Evolutionary conservation across 805 yeast genomes (phyloP), one percentile per base, ranked within the genome.

Genomic region (Lipomyces spencermartinsiae): DNA sequence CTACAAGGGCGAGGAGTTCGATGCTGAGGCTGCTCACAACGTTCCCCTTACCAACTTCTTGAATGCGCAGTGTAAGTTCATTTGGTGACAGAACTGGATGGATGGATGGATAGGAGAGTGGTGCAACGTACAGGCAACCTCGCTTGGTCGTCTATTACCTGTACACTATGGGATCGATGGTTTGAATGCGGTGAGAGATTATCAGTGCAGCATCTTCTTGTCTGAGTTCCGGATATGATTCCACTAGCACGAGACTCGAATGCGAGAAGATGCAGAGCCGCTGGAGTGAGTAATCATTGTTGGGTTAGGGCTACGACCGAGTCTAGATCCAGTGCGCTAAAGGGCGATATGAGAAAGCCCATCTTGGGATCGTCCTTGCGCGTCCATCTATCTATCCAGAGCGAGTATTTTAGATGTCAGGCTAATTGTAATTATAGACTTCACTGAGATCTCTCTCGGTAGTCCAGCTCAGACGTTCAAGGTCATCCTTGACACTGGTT

Each of bases 401-500:
- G 22, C 4, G 9, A 3, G n/a, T 19, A 14, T 31, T 19, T 53
- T 7, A 9, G 12, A 25, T 2, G 6, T n/a, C 39, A 6, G 16
- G 33, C 56, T 58, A 43, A 37, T 31, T 43, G 2, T 8, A n/a
- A 57, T 29, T 19, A 14, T 33, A 69, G 94, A 95, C 81, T 95
- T 85, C 79, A 90, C 99, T 57, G 98, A 94, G 77, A 91, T 95
- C 75, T 83, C 87, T 66, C 76, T 95, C 67, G 99, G 99, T 74
- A 90, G 97, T 54, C 99, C 99, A 9, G 92, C 91, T 61, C 99
- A 95, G 83, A 79, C 86, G 19, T 95, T 95, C 82, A 94, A 94
- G 84, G 98, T 95, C 61, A 87, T 95, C 71, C 84, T 95, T 76
- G 99, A 95, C 80, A 94, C 99, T 33, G 99, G 99, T 54, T 91